Base-by-base conservation (phyloP, 768 basidiomycete species). In the Boletus subparvulus region DNA sequence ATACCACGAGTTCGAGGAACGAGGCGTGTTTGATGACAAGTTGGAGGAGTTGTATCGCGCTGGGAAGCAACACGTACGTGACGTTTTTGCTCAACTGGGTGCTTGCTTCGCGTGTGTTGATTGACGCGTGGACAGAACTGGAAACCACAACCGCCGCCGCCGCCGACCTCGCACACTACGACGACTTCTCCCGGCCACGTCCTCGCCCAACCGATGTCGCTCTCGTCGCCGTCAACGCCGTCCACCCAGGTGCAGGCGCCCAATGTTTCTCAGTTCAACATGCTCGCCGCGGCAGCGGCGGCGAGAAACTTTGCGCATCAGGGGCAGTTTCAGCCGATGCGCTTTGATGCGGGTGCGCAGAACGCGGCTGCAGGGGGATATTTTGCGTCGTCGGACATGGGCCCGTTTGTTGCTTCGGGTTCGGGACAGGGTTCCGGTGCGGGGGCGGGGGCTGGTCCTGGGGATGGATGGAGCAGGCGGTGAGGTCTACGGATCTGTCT, bases 31-130 rank as follows among this genome's bases (percentile, higher is more conserved):
- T 28, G 93, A 96, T 61, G 82, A 28, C 54, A 92, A 93, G 61
- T 77, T 99, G 57, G 94, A 98, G 4, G 86, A 91, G 62, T 72
- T 92, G 12, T 94, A 94, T 63, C 80, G 83, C 37, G 87, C 89
- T 65, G 91, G 92, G 1, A 79, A 83, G 48, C 84, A 85, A 81
- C 80, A 84, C 58, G 90, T 90, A 60, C 61, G 86, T 75, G 37
- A 46, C 10, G 21, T 21, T 33, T n/a, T 54, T 11, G 19, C 33
- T 32, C 28, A 7, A 4, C 21, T 11, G 6, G 26, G 6, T 11
- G 4, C 41, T 32, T 21, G 21, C 21, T 21, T 21, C 21, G 21
- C 6, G 19, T 28, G 6, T 32, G 6, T 37, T 65, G 47, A 66
- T 9, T 5, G 14, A 28, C 17, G 19, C 12, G 13, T 43, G 37